A percentile compares a stretch with the other conserved stretches of the same genome.
Evolutionary conservation across 768 basidiomycete species (phyloP).

Genomic region (Serpula lacrymans): DNA sequence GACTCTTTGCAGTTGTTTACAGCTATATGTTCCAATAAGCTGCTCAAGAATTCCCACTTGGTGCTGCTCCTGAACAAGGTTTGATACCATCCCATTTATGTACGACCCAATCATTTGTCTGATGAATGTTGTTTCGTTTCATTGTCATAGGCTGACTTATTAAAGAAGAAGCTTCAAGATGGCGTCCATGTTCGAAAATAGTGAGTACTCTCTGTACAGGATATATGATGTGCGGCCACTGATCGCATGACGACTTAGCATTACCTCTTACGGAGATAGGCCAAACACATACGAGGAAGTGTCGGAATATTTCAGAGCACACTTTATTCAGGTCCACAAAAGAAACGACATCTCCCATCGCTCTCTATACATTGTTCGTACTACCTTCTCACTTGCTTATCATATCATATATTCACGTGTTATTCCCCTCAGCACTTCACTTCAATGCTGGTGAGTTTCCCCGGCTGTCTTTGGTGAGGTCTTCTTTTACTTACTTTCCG

Average conservation of each 20-base stretch:
- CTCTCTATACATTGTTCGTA: constrained; percentile 61
- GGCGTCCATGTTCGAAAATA: constrained; percentile 73
- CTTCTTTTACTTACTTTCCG: constrained; percentile 1
- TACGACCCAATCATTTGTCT: constrained; percentile 10
- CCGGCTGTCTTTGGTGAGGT: constrained; percentile 3
- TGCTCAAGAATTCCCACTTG: constrained; percentile 68
- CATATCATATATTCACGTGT: constrained; percentile 1
- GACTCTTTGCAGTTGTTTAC: constrained; percentile 81
- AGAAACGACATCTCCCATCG: constrained; percentile 59
- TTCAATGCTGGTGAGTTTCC: constrained; percentile 55
- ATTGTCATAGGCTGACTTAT: constrained; percentile 55
- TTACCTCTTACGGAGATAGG: constrained; percentile 73
- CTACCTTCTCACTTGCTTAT: constrained; percentile 3
- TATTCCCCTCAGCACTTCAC: constrained; percentile 53
- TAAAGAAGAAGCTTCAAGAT: constrained; percentile 66
- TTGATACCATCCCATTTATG: constrained; percentile 14
- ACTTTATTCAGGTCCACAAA: constrained; percentile 74
- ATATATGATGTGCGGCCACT: constrained; percentile 3
- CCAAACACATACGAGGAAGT: constrained; percentile 69
- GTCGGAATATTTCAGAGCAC: constrained; percentile 79
- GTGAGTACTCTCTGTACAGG: constrained; percentile 40
- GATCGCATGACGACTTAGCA: constrained; percentile 36
- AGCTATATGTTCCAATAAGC: constrained; percentile 69
- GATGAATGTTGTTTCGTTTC: too few relatives aligned
- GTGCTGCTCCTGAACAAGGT: constrained; percentile 82